Evolutionary conservation across 108 stramenopile species (phyloP).

Genomic region (Nitzschia sp.): DNA sequence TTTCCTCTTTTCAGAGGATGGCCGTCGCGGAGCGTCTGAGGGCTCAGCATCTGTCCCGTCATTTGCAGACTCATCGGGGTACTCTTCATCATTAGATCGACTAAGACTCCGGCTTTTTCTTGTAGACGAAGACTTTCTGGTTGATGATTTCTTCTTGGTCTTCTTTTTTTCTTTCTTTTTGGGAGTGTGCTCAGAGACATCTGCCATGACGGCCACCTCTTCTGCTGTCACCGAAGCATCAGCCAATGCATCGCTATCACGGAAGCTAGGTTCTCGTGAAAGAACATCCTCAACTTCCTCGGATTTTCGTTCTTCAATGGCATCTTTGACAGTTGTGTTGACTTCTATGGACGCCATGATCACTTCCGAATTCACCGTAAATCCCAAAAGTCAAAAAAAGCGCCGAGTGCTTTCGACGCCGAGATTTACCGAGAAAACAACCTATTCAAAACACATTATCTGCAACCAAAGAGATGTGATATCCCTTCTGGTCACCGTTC

Average conservation of each 20-base stretch:
- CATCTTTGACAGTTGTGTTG: neutral
- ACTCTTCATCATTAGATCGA: neutral
- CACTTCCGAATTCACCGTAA: neutral
- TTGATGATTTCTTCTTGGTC: slow-evolving; percentile 1
- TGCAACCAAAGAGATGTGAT: too few species aligned
- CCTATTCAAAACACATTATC: too few species aligned
- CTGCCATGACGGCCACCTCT: neutral
- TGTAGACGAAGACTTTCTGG: neutral
- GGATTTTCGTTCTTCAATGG: neutral
- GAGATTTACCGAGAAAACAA: too few species aligned
- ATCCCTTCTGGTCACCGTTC: too few species aligned
- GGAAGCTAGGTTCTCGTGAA: neutral
- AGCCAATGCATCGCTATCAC: neutral
- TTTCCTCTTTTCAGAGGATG: neutral
- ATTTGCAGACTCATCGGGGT: neutral
- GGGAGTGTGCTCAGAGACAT: neutral
- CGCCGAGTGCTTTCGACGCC: too few species aligned
- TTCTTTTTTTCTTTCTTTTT: slow-evolving; percentile 10
- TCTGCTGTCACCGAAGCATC: neutral
- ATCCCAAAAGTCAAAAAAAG: neutral
- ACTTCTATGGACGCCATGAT: neutral
- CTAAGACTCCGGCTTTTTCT: neutral
- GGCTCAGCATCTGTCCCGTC: neutral
- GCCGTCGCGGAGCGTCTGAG: neutral
- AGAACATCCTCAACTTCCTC: neutral